Evolutionary conservation across 352 stramenopile genomes (phyloP), one percentile per base, ranked within the genome.

Genomic region (Globisporangium cylindrosporum): DNA sequence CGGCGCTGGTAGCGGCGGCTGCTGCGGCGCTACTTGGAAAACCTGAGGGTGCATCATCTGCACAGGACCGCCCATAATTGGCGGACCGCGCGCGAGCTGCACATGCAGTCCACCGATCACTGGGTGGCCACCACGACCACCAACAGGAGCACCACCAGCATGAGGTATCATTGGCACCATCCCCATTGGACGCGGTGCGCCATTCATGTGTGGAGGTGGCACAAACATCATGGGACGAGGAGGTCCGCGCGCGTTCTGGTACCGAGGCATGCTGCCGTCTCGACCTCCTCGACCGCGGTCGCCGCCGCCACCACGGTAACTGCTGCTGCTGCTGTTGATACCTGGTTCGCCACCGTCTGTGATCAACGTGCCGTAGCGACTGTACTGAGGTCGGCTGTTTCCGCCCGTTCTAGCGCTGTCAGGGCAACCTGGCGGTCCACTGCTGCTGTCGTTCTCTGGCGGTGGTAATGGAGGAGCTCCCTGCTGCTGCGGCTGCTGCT

Each of bases 351-450:
- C 46, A 25, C 54, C 4, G 27, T 49, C 48, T 15, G 51, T 25
- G 22, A 67, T 58, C 27, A 29, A 14, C 7, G 49, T 59, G 32
- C 62, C 62, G 7, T 67, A 67, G 53, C 62, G 62, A 51, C 62
- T 67, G 51, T 62, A 67, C 9, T 66, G 61, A 12, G 32, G 27
- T 49, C 62, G 62, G 61, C 24, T 67, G n/a, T 20, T 49, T 49
- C 15, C 41, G 41, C 41, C 41, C 15, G 41, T 9, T 49, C 41
- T 49, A 15, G 15, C 34, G 62, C 48, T 54, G 12, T 48, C 32
- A 48, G 18, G 56, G n/a, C 56, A 32, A 49, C 41, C 18, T 32
- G 58, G 56, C 1, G 27, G 27, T 36, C 46, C 25, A 49, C 46
- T 66, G 61, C n/a, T 64, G 41, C 34, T 55, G 43, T 43, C 49